phyloP scores from a whole-genome alignment of 1,139 yeast genomes.

The Kodamaea ohmeri region DNA sequence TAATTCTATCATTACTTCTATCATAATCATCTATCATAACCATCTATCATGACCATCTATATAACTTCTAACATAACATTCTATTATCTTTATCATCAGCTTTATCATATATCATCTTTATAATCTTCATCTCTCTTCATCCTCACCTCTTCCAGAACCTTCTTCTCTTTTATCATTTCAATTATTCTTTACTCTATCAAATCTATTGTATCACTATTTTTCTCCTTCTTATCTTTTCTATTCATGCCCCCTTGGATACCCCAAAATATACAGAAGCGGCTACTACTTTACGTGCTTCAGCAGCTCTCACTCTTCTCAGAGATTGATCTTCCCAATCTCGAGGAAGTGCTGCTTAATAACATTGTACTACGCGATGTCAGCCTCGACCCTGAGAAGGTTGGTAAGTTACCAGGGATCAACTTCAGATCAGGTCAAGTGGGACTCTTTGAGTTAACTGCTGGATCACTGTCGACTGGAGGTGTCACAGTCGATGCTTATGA shows the following conservation, averaged over 20 bases:
- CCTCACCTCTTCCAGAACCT: too few species aligned
- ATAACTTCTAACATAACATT: too few species aligned
- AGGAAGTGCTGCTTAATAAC: constrained; percentile 63
- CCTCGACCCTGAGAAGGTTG: constrained; percentile 70
- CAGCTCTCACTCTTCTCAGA: constrained; percentile 83
- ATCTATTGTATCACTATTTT: not conserved
- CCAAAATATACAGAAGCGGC: constrained; percentile 76
- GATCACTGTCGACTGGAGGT: constrained; percentile 47
- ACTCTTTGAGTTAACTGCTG: constrained; percentile 41
- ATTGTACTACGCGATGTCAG: constrained; percentile 59
- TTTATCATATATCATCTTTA: not conserved
- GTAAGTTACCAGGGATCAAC: constrained; percentile 61
- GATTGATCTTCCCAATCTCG: constrained; percentile 75
- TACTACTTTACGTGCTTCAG: constrained; percentile 73
- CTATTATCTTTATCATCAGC: too few species aligned
- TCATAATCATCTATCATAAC: too few species aligned
- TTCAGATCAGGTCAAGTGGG: constrained; percentile 63
- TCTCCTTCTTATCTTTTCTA: not conserved
- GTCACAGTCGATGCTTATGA: constrained; percentile 60
- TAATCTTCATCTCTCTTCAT: not conserved
- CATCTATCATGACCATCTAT: too few species aligned
- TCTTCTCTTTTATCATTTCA: not conserved
- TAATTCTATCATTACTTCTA: too few species aligned
- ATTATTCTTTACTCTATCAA: not conserved
- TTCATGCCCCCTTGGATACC: constrained; percentile 72